Evolutionary conservation across 2,329 filamentous ascomycete genomes (phyloP), one percentile per base, ranked within the genome.

Genomic region (Chaetomium sp.): DNA sequence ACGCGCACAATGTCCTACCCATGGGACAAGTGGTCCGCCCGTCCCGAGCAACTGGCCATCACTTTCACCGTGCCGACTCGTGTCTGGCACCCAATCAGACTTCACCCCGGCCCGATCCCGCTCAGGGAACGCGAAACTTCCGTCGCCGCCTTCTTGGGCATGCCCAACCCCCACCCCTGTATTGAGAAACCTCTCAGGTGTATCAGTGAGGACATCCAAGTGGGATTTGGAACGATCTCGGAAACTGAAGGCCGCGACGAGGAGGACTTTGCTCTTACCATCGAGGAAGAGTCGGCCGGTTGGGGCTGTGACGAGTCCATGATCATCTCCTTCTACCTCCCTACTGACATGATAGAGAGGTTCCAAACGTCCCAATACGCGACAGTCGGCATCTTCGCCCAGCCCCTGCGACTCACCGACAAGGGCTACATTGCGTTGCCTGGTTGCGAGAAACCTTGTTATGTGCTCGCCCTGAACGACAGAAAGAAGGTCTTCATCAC

Each of bases 281-380:
- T 76, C 2, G 59, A 67, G 4, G 66, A 70, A 12, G 74, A 77
- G 47, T 54, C 59, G 5, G 56, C 60, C 12, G 69, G 69, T 11
- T 76, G 71, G 73, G 56, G 61, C 0, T 73, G 74, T 7, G 58
- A 63, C 0, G 70, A 73, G 5, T 61, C 72, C 1, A 61, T 79
- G 14, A 55, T 77, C 44, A 71, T 67, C 2, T 73, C 73, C 0
- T 77, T 76, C 61, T 70, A 72, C 32, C 70, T 72, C 4, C 69
- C 74, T 2, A 65, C 72, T 1, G 61, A 63, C 68, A 5, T 61
- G 63, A 36, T 65, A 63, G 33, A 27, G 19, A 27, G 19, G 19
- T 27, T 27, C 19, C 19, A 27, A 27, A 27, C 19, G 19, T 27
- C 19, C 19, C 19, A 27, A 27, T 27, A 27, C 19, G 42, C 9